Evolutionary conservation across 1,284 basidiomycete species (phyloP).

Genomic region (Austroboletus novae-zelandiae): DNA sequence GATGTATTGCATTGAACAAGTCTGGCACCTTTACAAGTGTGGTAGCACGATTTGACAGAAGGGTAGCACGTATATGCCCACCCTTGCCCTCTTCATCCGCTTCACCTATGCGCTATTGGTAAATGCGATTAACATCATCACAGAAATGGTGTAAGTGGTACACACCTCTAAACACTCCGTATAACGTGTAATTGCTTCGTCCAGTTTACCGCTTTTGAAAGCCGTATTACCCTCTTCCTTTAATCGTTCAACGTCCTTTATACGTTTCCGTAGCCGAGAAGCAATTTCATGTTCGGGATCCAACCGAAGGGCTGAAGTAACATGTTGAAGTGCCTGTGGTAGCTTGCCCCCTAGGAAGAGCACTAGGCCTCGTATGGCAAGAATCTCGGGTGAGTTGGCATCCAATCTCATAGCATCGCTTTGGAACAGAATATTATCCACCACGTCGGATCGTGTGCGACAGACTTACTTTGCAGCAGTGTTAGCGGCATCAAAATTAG

Average conservation of each 20-base stretch:
- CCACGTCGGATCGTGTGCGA: constrained; percentile 1
- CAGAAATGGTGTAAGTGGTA: no score
- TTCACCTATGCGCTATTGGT: constrained; percentile 18
- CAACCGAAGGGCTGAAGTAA: constrained; percentile 68
- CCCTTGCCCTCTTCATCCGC: constrained; percentile 55
- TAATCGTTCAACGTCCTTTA: constrained; percentile 74
- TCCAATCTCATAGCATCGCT: constrained; percentile 76
- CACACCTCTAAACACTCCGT: constrained; percentile 63
- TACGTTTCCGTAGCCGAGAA: constrained; percentile 68
- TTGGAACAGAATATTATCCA: constrained; percentile 1
- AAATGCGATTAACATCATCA: no score
- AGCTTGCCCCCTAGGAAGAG: constrained; percentile 76
- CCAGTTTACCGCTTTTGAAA: constrained; percentile 65
- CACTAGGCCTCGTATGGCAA: constrained; percentile 79
- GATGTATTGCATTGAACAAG: neutral
- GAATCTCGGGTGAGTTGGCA: constrained; percentile 74
- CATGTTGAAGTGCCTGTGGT: constrained; percentile 71
- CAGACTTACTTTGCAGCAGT: constrained; percentile 65
- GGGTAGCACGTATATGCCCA: constrained; percentile 73
- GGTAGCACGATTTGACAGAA: constrained; percentile 84
- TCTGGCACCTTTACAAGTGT: constrained; percentile 66
- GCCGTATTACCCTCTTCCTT: constrained; percentile 84
- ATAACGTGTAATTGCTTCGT: constrained; percentile 70
- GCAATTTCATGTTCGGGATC: constrained; percentile 80
- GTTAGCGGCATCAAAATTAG: constrained; percentile 68